phyloP scores from a whole-genome alignment of 2,329 filamentous ascomycete genomes.

The Fusarium subglutinans region DNA sequence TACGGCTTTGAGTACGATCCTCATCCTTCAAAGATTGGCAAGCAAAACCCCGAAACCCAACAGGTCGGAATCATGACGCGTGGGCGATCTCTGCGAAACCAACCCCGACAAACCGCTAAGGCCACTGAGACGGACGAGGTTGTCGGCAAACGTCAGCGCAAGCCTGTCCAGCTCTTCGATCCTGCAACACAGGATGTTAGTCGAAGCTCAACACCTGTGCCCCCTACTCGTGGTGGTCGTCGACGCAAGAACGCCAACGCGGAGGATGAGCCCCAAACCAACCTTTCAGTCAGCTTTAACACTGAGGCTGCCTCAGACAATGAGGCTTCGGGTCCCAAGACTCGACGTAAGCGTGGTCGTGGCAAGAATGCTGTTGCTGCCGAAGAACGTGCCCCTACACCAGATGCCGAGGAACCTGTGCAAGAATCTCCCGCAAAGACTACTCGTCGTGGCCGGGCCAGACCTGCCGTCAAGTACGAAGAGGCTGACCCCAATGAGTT shows the following conservation, averaged over 20 bases:
- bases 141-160: conserved; percentile 63
- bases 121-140: conserved; percentile 64
- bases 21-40: conserved; percentile 65
- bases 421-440: conserved; percentile 38
- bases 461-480: conserved; percentile 42
- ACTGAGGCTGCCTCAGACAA: conserved; percentile 47
- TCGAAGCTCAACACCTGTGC: conserved; percentile 61
- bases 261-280: conserved; percentile 42
- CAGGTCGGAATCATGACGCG: conserved; percentile 61
- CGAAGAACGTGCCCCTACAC: conserved; percentile 39
- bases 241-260: conserved; percentile 46
- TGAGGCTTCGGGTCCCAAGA: conserved; percentile 43
- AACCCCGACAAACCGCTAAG: conserved; percentile 66
- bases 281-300: conserved; percentile 47
- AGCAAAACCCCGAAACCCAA: conserved; percentile 67
- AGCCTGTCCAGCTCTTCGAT: conserved; percentile 61
- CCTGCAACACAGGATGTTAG: conserved; percentile 61
- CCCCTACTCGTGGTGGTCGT: conserved; percentile 43
- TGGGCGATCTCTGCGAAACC: conserved; percentile 63
- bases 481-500: conserved; percentile 44
- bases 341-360: conserved; percentile 46
- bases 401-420: conserved; percentile 26
- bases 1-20: conserved; percentile 71
- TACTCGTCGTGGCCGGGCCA: conserved; percentile 39
- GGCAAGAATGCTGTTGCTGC: conserved; percentile 36